Base-by-base conservation (phyloP, 148 eudicot species). In the Rhododendron ovatum region DNA sequence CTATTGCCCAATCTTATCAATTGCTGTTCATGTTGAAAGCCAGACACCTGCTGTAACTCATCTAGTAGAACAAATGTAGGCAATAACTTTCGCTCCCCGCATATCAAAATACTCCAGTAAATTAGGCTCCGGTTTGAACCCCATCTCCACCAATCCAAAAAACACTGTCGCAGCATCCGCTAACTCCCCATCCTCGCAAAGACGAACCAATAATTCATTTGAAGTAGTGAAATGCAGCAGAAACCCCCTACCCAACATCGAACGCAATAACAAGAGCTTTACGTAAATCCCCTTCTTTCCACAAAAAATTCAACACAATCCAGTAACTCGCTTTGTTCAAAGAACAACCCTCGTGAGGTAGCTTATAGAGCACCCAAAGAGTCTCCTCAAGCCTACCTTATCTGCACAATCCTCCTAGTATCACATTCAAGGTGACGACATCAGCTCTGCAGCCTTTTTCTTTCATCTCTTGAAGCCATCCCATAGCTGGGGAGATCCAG, bases 191-290 rank as follows among this genome's bases (percentile, higher is more conserved):
- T 86, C 87, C 86, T 92, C 92, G 89, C 98, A 97, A 57, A 30
- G 30, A 30, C 30, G 30, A 30, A 30, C 30, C 30, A 30, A 30
- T 30, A 30, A 30, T 30, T 30, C 92, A 84, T 95, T 95, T 30
- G 99, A 96, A 47, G 98, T 94, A 5, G 93, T 92, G 81, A 93
- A 89, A 91, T 96, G 99, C 67, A 98, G 99, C 74, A 92, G 80
- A 86, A 95, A 91, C 9, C 98, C 95, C 86, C 99, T 91, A 75
- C 89, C 89, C 83, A 94, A 86, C 99, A 95, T 96, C 87, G 95
- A 90, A 86, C 88, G 87, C 86, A 96, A 78, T 85, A 96, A 86
- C 85, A 15, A 86, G 67, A 22, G 95, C 94, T 82, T 94, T 94
- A 37, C 91, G 93, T 73, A 91, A 82, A 82, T 95, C 1, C 35